Conservation (phyloP, 2,329 filamentous ascomycete genomes). For the Acephala macrosclerotiorum region DNA sequence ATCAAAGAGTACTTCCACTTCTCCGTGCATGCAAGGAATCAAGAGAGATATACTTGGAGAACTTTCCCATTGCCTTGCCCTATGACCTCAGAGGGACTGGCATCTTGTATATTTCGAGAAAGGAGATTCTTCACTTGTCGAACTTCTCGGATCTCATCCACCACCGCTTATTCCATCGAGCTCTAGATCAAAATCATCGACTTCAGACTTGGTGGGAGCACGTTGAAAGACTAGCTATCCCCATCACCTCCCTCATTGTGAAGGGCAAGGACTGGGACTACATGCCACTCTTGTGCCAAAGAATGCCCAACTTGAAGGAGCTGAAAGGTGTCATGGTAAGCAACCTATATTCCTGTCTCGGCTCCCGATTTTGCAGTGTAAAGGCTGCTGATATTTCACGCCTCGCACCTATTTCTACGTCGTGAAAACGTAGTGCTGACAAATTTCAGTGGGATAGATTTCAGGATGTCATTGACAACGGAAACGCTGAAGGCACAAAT, state of each 20-base stretch:
- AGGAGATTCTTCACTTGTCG: slow-evolving; percentile 4
- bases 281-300: slow-evolving; percentile 5
- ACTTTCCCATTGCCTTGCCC: slow-evolving; percentile 4
- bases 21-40: slow-evolving; percentile 14
- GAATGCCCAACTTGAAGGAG: neutral
- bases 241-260: neutral
- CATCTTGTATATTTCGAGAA: neutral
- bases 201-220: slow-evolving; percentile 8
- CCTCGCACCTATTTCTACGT: too few relatives aligned
- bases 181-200: neutral
- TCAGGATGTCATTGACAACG: slow-evolving; percentile 8
- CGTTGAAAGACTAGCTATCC: slow-evolving; percentile 2
- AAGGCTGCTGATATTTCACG: too few relatives aligned
- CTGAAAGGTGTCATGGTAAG: slow-evolving; percentile 5
- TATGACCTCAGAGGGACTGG: slow-evolving; percentile 4
- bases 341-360: too few relatives aligned
- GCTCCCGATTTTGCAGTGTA: too few relatives aligned
- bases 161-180: neutral
- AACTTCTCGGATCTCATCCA: slow-evolving; percentile 8
- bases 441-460: neutral
- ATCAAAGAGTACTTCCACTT: slow-evolving; percentile 1
- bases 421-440: too few relatives aligned
- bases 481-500: slow-evolving; percentile 1
- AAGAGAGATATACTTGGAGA: slow-evolving; percentile 3
- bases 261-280: slow-evolving; percentile 1